A percentile compares a stretch with the other conserved stretches of the same genome.
phyloP scores from a whole-genome alignment of 1,139 yeast species.

The Sugiyamaella grinbergsii region DNA sequence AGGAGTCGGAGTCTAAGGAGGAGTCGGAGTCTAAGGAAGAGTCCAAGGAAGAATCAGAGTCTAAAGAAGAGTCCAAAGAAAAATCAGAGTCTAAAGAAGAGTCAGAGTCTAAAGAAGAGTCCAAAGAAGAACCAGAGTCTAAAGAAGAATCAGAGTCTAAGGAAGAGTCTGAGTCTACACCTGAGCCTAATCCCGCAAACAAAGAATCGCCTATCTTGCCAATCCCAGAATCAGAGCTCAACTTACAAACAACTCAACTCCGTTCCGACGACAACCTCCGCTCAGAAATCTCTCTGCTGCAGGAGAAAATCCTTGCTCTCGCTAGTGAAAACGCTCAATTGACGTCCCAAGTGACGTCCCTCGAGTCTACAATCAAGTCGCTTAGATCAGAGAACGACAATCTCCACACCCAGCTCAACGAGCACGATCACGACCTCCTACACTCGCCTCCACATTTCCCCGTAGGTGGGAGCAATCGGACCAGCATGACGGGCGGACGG shows the following conservation, averaged over 20 bases:
- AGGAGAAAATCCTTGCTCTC: background rate
- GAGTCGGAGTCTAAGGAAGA: conserved; percentile 16
- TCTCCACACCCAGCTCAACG: conserved; percentile 17
- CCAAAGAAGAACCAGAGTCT: conserved; percentile 3
- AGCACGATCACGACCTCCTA: conserved; percentile 20
- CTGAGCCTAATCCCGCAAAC: too few species aligned
- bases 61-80: conserved; percentile 13
- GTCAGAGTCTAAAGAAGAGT: conserved; percentile 10
- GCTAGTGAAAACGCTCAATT: conserved; percentile 7
- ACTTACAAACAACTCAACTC: background rate
- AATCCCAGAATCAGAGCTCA: conserved; percentile 1
- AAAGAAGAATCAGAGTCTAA: background rate
- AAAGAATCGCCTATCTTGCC: too few species aligned
- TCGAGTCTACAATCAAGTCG: background rate
- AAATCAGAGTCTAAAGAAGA: conserved; percentile 4
- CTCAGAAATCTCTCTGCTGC: conserved; percentile 3
- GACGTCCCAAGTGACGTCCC: background rate
- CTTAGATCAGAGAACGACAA: conserved; percentile 9
- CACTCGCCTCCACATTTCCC: conserved; percentile 14
- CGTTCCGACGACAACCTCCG: background rate
- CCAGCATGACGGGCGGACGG: conserved; percentile 13
- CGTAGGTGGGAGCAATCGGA: background rate
- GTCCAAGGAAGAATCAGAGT: conserved; percentile 18
- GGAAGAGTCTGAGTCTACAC: background rate
- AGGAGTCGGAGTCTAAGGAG: conserved; percentile 17